These are phyloP conservation scores for Fraxinus sp. DNA, from an alignment of 305 asterid species.

Conservation along the genomic window DNA sequence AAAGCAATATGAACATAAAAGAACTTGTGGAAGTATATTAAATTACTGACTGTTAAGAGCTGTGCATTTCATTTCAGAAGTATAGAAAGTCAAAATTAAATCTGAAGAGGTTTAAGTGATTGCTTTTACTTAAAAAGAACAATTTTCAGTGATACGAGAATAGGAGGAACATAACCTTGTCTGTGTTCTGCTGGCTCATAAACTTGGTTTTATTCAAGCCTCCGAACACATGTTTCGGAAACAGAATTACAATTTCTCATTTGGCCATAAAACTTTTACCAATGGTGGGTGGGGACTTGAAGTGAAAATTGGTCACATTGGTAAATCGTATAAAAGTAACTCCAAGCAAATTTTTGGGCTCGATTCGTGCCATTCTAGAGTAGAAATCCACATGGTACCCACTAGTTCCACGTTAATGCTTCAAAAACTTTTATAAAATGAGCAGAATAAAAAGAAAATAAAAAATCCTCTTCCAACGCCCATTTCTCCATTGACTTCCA, in stretches of 20 bases:
- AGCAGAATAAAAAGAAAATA: background rate
- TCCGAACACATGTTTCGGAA: background rate
- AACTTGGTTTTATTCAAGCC: background rate
- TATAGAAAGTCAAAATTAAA: conserved; percentile 17
- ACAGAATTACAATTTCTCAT: conserved; percentile 19
- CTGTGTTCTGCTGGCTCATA: conserved; percentile 9
- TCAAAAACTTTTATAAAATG: conserved; percentile 5
- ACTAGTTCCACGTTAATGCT: background rate
- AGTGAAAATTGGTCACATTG: conserved; percentile 1
- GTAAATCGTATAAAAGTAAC: background rate
- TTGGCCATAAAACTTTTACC: conserved; percentile 2
- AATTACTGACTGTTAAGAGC: conserved; percentile 4
- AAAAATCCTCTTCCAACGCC: background rate
- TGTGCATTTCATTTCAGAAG: conserved; percentile 15
- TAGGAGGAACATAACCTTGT: background rate
- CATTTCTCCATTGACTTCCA: background rate
- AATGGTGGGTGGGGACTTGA: conserved; percentile 4
- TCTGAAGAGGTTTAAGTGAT: background rate
- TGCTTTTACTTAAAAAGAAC: conserved; percentile 20
- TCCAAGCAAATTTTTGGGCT: conserved; percentile 7
- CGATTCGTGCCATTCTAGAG: conserved; percentile 10
- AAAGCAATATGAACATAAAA: conserved; percentile 3
- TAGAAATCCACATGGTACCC: background rate
- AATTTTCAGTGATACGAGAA: background rate
- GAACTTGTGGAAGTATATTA: conserved; percentile 1